A percentile compares a stretch with the other conserved stretches of the same genome.
phyloP scores from a whole-genome alignment of 139 green algal genomes.

The Picochlorum sp. region DNA sequence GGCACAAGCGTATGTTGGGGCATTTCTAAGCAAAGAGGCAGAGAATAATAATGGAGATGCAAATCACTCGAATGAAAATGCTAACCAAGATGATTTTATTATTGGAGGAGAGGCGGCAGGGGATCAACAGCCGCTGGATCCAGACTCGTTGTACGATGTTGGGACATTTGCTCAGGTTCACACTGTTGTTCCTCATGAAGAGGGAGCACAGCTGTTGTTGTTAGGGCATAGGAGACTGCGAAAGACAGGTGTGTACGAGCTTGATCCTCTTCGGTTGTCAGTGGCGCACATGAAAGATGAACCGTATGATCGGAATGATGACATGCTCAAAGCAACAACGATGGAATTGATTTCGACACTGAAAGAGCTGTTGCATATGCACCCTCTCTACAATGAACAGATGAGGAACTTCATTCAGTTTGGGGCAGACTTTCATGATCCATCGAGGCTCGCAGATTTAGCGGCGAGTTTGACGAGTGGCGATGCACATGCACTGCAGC shows the following conservation, averaged over 20 bases:
- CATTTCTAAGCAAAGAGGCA: conserved; percentile 60
- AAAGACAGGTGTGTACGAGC: conserved; percentile 26
- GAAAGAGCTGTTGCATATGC: conserved; percentile 86
- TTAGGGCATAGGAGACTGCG: conserved; percentile 77
- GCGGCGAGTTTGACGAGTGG: conserved; percentile 76
- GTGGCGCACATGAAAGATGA: conserved; percentile 81
- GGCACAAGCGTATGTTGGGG: conserved; percentile 82
- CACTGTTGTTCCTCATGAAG: conserved; percentile 51
- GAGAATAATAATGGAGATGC: neutral
- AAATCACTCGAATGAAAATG: neutral
- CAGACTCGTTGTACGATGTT: conserved; percentile 56
- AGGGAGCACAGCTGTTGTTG: conserved; percentile 77
- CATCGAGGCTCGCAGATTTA: conserved; percentile 83
- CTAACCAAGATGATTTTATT: no score
- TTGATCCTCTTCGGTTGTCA: conserved; percentile 64
- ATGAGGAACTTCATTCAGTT: conserved; percentile 54
- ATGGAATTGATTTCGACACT: conserved; percentile 94
- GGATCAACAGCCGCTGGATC: neutral
- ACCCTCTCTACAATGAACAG: conserved; percentile 94
- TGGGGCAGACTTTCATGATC: conserved; percentile 73
- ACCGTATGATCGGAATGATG: conserved; percentile 61
- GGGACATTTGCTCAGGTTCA: conserved; percentile 69
- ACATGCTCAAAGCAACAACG: conserved; percentile 81
- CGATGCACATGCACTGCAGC: conserved; percentile 73
- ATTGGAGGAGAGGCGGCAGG: neutral